Percentiles rank a stretch among this genome's conserved stretches.
phyloP scores from a whole-genome alignment of 768 basidiomycete genomes.

The Mycena indigotica region DNA sequence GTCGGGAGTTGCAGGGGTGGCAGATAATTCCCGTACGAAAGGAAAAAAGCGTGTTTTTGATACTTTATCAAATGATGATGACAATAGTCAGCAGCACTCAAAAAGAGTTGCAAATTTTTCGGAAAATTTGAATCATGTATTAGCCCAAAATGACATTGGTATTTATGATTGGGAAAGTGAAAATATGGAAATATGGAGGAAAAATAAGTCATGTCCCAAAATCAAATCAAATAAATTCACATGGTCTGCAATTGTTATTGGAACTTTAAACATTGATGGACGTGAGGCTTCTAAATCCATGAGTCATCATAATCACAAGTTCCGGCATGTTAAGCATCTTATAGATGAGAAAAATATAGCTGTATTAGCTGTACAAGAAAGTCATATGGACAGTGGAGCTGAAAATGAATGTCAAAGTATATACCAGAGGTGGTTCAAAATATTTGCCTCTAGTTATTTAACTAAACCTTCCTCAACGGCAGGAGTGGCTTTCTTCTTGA shows the following conservation, averaged over 20 bases:
- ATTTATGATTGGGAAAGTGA: neutral
- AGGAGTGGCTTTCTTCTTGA: slow-evolving; percentile 24
- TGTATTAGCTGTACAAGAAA: slow-evolving; percentile 25
- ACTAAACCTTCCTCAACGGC: slow-evolving; percentile 4
- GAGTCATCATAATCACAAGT: slow-evolving; percentile 15
- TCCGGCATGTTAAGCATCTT: slow-evolving; percentile 11
- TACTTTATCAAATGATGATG: neutral
- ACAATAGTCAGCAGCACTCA: no score
- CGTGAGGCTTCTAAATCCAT: neutral
- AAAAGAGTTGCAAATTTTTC: neutral
- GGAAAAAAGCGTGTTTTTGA: no score
- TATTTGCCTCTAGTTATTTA: slow-evolving; percentile 8
- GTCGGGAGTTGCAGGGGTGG: neutral
- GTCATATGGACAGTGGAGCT: slow-evolving; percentile 19
- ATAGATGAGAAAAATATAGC: slow-evolving; percentile 21
- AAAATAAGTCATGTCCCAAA: neutral
- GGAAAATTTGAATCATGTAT: neutral
- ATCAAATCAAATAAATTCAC: slow-evolving; percentile 4
- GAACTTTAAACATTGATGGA: slow-evolving; percentile 19
- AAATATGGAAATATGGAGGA: neutral
- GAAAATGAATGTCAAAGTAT: neutral
- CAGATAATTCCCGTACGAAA: neutral
- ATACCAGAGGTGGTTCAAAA: neutral
- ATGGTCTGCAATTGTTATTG: neutral
- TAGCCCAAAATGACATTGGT: neutral